These are phyloP conservation scores for Ceratocystiopsis sp. DNA, from an alignment of 2,329 filamentous ascomycete genomes.

Conservation along the genomic window DNA sequence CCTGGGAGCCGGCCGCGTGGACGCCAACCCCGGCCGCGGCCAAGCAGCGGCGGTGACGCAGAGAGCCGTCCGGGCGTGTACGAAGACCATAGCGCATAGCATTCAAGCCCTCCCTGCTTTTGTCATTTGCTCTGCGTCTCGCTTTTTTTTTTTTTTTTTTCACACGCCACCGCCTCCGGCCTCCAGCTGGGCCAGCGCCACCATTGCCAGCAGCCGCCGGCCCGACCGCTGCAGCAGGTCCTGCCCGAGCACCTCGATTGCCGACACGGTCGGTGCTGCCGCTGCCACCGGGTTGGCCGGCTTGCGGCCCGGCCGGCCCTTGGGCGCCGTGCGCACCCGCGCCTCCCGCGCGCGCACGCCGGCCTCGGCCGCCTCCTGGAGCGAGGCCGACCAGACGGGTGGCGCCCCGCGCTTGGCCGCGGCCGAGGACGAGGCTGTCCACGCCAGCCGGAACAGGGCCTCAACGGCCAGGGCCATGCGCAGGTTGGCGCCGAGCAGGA, in stretches of 20 bases:
- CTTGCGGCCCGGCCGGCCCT: no score
- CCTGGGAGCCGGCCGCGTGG: conserved; percentile 54
- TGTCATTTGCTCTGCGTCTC: no score
- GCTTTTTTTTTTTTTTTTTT: neutral
- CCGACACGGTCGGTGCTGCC: neutral
- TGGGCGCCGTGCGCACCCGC: conserved; percentile 20
- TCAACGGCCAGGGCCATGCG: conserved; percentile 56
- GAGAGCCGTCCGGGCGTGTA: no score
- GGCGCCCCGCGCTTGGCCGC: conserved; percentile 13
- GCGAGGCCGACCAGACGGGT: conserved; percentile 18
- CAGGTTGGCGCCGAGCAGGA: conserved; percentile 48
- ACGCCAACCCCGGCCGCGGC: conserved; percentile 10
- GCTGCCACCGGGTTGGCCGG: neutral
- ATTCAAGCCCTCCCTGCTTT: neutral
- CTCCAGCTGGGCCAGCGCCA: conserved; percentile 18
- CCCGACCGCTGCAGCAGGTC: conserved; percentile 27
- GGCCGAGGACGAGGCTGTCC: conserved; percentile 9
- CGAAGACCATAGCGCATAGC: neutral
- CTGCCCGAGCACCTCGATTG: conserved; percentile 23
- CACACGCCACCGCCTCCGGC: neutral
- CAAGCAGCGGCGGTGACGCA: conserved; percentile 15
- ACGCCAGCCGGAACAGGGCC: conserved; percentile 39
- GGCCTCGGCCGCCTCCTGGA: conserved; percentile 24
- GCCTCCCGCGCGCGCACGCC: conserved; percentile 32
- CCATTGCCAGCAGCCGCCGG: conserved; percentile 23